Conservation (phyloP, 2,329 filamentous ascomycete genomes). For the Orbilia quercus region DNA sequence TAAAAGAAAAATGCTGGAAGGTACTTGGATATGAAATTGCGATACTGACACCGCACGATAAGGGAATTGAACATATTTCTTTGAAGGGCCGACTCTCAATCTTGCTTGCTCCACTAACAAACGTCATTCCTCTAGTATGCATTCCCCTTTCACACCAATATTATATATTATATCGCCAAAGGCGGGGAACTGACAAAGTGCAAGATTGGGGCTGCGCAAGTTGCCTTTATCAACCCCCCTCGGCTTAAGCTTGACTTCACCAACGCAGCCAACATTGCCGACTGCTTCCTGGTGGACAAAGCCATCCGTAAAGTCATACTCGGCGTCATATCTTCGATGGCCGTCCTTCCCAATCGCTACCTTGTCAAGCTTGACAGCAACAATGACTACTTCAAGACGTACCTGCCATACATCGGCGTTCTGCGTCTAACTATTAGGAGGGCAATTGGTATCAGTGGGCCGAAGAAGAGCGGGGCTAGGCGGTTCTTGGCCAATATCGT, state of each 20-base stretch:
- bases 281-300: constrained; percentile 64
- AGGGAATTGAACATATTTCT: constrained; percentile 66
- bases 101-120: constrained; percentile 65
- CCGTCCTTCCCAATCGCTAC: constrained; percentile 67
- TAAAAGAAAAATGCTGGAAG: not conserved
- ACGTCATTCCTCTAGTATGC: constrained; percentile 66
- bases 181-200: constrained; percentile 14
- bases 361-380: constrained; percentile 66
- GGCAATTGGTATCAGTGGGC: constrained; percentile 62
- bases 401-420: constrained; percentile 64
- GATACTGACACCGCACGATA: constrained; percentile 13
- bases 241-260: constrained; percentile 66
- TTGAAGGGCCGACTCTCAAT: constrained; percentile 65
- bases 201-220: constrained; percentile 67
- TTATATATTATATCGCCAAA: not conserved
- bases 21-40: too few species aligned
- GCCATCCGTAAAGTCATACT: constrained; percentile 66
- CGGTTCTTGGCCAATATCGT: constrained; percentile 64
- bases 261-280: constrained; percentile 65
- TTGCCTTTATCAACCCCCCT: constrained; percentile 67
- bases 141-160: constrained; percentile 55
- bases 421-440: constrained; percentile 65
- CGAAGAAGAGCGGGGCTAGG: constrained; percentile 62
- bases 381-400: constrained; percentile 67
- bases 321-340: constrained; percentile 65